Conservation (phyloP, 2,329 filamentous ascomycete genomes). For the Sclerotinia nivalis region DNA sequence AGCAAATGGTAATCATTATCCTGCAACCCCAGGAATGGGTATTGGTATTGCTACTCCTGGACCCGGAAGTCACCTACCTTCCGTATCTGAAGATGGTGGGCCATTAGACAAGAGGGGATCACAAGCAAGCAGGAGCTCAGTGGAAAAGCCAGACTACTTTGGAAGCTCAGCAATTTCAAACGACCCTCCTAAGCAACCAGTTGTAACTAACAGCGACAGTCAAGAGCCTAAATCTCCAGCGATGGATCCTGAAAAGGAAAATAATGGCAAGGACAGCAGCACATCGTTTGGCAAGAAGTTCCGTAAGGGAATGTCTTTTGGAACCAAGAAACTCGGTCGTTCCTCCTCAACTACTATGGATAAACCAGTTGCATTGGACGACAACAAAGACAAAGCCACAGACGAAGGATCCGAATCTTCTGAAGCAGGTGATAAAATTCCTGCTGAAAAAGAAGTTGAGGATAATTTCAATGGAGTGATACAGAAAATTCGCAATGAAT, state of each 20-base stretch:
- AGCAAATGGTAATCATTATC: slow-evolving; percentile 56
- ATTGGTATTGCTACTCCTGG: slow-evolving; percentile 77
- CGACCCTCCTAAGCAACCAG: slow-evolving; percentile 49
- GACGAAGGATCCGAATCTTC: slow-evolving; percentile 60
- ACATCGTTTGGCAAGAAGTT: slow-evolving; percentile 83
- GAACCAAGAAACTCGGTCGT: slow-evolving; percentile 79
- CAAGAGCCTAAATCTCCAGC: slow-evolving; percentile 50
- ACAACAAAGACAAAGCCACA: slow-evolving; percentile 80
- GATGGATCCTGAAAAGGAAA: slow-evolving; percentile 50
- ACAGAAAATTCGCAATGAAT: slow-evolving; percentile 71
- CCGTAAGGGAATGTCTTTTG: slow-evolving; percentile 68
- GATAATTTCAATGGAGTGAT: slow-evolving; percentile 73
- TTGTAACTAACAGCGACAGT: slow-evolving; percentile 46
- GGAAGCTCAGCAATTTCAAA: slow-evolving; percentile 56
- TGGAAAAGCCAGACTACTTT: slow-evolving; percentile 74
- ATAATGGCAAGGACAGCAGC: slow-evolving; percentile 59
- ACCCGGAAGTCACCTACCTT: slow-evolving; percentile 45
- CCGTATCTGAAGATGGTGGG: slow-evolving; percentile 50
- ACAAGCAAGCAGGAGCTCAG: slow-evolving; percentile 60
- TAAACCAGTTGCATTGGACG: slow-evolving; percentile 72
- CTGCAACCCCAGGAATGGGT: slow-evolving; percentile 69
- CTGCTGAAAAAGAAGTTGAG: slow-evolving; percentile 68
- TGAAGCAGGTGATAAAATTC: slow-evolving; percentile 60
- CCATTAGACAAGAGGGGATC: slow-evolving; percentile 57
- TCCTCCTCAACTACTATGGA: slow-evolving; percentile 66